Base-by-base conservation (phyloP, 805 yeast species). In the Sungouiozyma intestinalis region DNA sequence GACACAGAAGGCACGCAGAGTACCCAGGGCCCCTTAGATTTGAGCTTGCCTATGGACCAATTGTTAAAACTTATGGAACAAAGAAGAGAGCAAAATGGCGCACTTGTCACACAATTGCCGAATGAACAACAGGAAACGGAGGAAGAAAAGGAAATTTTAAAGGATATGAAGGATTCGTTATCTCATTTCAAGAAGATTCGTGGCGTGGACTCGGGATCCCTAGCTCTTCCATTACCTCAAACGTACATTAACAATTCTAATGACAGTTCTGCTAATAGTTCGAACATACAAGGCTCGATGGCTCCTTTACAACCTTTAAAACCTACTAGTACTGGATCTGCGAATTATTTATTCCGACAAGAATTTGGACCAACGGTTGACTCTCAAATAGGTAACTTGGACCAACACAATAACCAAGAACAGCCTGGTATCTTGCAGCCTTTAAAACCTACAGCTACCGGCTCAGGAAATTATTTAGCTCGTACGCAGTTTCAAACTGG, bases 1-100 rank as follows among this genome's bases (percentile, higher is more conserved):
- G 21, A n/a, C n/a, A n/a, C n/a, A n/a, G n/a, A n/a, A n/a, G 58
- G 51, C 16, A 8, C 36, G 2, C 34, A 38, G 15, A 13, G 3
- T 3, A 36, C 35, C 16, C 35, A 50, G 16, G 60, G 50, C 16
- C 64, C 59, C 20, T 49, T 81, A 20, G 90, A 83, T 54, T 65
- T 73, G 40, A 71, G 82, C 1, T 62, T 83, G 16, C 88, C 92
- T 5, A 84, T 84, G 94, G 85, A 80, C 52, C 85, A 83, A 55
- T 58, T 84, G 21, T 52, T 84, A 36, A 65, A 66, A 41, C 69
- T 67, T 42, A 58, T 77, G 50, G 64, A 67, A 15, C 50, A 60
- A 35, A 43, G 54, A 24, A 52, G 51, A 32, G 40, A 49, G 36
- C 37, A 43, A 6, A 54, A 53, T 27, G 44, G 50, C 9, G 55